phyloP scores from a whole-genome alignment of 106 monocot species.

The Narthecium ossifragum region DNA sequence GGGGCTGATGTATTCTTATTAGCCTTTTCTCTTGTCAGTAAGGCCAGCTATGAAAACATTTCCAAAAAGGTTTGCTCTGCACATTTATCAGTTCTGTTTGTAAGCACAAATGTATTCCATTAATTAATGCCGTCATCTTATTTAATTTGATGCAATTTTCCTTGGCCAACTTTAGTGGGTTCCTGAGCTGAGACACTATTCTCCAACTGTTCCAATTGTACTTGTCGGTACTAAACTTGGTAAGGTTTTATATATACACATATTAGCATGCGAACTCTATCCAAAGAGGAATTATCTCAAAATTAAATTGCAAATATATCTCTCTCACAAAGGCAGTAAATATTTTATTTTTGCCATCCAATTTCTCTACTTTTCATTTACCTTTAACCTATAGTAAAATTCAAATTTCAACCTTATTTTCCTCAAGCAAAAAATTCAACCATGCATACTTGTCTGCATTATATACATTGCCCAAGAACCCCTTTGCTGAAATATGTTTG shows the following conservation, averaged over 20 bases:
- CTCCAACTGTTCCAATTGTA: conserved; percentile 66
- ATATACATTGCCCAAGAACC: no score
- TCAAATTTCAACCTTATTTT: no score
- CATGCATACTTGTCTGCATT: no score
- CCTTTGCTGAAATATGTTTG: no score
- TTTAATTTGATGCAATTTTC: neutral
- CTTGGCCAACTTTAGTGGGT: conserved; percentile 41
- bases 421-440: no score
- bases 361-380: no score
- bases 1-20: conserved; percentile 88
- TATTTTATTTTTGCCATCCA: neutral
- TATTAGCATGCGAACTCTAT: no score
- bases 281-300: no score
- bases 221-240: conserved; percentile 74
- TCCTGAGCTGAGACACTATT: conserved; percentile 70
- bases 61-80: conserved; percentile 46
- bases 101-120: neutral
- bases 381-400: no score
- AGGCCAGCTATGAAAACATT: conserved; percentile 76
- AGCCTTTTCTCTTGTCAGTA: conserved; percentile 75
- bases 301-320: neutral
- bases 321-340: neutral
- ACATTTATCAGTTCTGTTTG: neutral
- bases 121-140: neutral
- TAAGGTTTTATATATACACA: conserved; percentile 26